Base-by-base conservation (phyloP, 495 filamentous ascomycete species). In the Rhizodiscina lignyota region DNA sequence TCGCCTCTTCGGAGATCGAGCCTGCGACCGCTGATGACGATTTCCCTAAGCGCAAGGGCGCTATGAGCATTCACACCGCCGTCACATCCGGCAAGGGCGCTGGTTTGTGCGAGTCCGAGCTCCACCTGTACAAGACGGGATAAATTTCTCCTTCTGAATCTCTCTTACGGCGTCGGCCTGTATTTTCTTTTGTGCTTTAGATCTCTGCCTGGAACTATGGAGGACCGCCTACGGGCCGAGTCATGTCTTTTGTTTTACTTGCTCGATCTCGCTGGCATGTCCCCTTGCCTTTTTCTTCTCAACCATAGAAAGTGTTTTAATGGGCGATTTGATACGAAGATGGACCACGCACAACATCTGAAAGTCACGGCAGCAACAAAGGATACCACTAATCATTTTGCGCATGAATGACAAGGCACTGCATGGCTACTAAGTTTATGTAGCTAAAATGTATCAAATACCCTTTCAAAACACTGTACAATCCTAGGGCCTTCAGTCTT, bases 11-110 rank as follows among this genome's bases (percentile, higher is more conserved):
- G 24, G 8, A 8, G 24, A 27, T 33, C 32, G 45, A 44, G 33
- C 43, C 49, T 2, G 36, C 49, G 5, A 16, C 24, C 4, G 10
- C 32, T 10, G 8, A 17, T 1, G 32, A 38, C 22, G 32, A 37
- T 6, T 52, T 52, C 28, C 49, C 49, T 4, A 15, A 18, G 15
- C 50, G 49, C 8, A 27, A 8, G 47, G 44, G 43, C 34, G n/a
- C 8, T 4, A 36, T 37, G 20, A 37, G 12, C 33, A 24, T 30
- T 2, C 34, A 37, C 16, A 22, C 22, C 19, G 34, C 30, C 3
- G 32, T 41, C 17, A 41, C 39, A 18, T 18, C 21, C 16, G 34
- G 34, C 22, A 18, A 27, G 35, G 22, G 8, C 8, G 24, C 8
- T 13, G 24, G 24, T 8, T 27, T 27, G 24, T 27, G 24, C 24